These are phyloP conservation scores for Hypoxylon cercidicola DNA, from an alignment of 495 filamentous ascomycete genomes.

Conservation along the genomic window DNA sequence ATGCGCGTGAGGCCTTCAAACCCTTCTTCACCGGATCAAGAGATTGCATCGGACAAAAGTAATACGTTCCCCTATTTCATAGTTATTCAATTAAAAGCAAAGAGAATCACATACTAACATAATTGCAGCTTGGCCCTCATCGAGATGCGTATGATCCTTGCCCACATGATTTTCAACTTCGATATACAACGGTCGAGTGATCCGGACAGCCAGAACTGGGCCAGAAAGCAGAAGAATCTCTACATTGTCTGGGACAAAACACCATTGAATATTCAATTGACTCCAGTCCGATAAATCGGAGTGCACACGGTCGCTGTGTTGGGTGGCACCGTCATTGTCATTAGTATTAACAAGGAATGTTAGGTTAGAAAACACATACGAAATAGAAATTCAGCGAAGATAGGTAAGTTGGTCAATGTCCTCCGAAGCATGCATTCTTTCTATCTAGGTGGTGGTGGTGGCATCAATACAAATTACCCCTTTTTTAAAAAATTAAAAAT, in stretches of 20 bases:
- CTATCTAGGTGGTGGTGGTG: too few species aligned
- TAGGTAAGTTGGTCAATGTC: too few species aligned
- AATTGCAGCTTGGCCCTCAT: conserved; percentile 20
- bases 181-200: conserved; percentile 20
- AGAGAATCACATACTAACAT: background rate
- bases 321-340: background rate
- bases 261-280: conserved; percentile 41
- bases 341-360: too few species aligned
- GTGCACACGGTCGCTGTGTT: background rate
- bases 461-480: too few species aligned
- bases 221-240: conserved; percentile 29
- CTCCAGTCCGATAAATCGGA: conserved; percentile 21
- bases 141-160: conserved; percentile 34
- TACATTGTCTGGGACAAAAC: conserved; percentile 41
- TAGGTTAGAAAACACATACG: too few species aligned
- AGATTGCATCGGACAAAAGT: conserved; percentile 35
- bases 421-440: too few species aligned
- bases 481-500: too few species aligned
- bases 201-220: conserved; percentile 18
- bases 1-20: conserved; percentile 24
- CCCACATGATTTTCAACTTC: conserved; percentile 24
- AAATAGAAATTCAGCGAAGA: too few species aligned
- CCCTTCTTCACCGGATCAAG: conserved; percentile 32
- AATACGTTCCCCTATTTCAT: background rate
- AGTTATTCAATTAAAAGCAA: background rate